Evolutionary conservation across 495 filamentous ascomycete species (phyloP), one percentile per base, ranked within the genome.

Genomic region (Astrocystis sublimbata): DNA sequence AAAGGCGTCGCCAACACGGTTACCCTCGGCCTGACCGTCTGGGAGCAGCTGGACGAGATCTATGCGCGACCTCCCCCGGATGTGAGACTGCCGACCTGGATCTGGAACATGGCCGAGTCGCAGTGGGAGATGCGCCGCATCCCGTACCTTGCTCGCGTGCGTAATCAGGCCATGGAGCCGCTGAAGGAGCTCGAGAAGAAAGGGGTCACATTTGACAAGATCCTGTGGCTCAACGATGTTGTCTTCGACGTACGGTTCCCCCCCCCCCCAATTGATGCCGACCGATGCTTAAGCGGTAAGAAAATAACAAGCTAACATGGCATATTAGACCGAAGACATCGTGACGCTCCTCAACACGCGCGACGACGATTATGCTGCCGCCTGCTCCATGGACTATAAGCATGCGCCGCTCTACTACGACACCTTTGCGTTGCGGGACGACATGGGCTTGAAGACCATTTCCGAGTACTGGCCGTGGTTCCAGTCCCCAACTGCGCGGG

Each of bases 371-470:
- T 96, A 93, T 64, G 90, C 88, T 4, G 91, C 92, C 1, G 90
- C 89, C 15, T 96, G 92, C 73, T 84, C 89, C 0, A 75, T 96
- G 61, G 92, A 96, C 69, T 94, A 92, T 67, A 76, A 74, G 54
- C 82, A 83, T 31, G 85, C 88, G 0, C 87, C 89, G 3, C 36
- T 65, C 3, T 92, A 87, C 75, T 93, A 94, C 74, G 92, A 96
- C 68, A 92, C 90, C 2, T 94, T 96, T 69, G 92, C 92, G 19
- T 79, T 93, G 6, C 88, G 92, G 2, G 92, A 96, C 69, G 74
- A 76, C 7, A 63, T 77, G 3, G 92, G 91, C 46, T 71, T 85
- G 60, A 80, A 85, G 59, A 88, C 81, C 23, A 50, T 68, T 15
- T 72, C 70, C n/a, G 67, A 70, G 5, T 60, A 72, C 41, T 96